phyloP scores from a whole-genome alignment of 345 rosid species.

The Noccaea caerulescens region DNA sequence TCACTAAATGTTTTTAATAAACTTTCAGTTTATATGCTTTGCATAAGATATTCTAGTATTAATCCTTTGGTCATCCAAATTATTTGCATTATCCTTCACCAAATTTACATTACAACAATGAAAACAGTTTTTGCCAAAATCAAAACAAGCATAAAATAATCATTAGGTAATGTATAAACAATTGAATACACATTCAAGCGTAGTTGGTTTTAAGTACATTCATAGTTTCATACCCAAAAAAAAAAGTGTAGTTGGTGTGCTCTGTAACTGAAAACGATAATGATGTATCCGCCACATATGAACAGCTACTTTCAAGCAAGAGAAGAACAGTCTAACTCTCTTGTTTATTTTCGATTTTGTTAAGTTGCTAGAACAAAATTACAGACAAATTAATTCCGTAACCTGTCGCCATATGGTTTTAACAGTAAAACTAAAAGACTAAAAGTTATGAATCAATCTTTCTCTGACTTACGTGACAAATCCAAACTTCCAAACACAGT shows the following conservation, averaged over 20 bases:
- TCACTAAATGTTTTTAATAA: not conserved
- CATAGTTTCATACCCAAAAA: no score
- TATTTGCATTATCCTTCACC: not conserved
- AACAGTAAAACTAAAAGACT: not conserved
- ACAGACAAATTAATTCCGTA: not conserved
- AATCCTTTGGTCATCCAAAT: no score
- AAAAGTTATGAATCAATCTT: not conserved
- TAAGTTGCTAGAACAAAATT: not conserved
- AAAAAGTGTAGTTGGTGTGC: not conserved
- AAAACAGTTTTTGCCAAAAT: not conserved
- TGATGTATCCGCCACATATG: not conserved
- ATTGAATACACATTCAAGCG: no score
- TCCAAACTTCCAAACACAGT: conserved; percentile 16
- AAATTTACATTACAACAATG: not conserved
- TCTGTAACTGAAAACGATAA: not conserved
- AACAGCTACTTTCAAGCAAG: not conserved
- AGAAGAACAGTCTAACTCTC: not conserved
- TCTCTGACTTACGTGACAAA: conserved; percentile 32
- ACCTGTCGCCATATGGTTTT: not conserved
- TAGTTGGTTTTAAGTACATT: no score
- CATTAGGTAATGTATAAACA: not conserved
- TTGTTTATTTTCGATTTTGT: not conserved
- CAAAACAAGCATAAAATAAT: not conserved
- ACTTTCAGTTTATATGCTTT: not conserved
- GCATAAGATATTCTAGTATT: no score